phyloP scores from a whole-genome alignment of 202 grass and related monocot genomes.

The Elaeis oleifera region DNA sequence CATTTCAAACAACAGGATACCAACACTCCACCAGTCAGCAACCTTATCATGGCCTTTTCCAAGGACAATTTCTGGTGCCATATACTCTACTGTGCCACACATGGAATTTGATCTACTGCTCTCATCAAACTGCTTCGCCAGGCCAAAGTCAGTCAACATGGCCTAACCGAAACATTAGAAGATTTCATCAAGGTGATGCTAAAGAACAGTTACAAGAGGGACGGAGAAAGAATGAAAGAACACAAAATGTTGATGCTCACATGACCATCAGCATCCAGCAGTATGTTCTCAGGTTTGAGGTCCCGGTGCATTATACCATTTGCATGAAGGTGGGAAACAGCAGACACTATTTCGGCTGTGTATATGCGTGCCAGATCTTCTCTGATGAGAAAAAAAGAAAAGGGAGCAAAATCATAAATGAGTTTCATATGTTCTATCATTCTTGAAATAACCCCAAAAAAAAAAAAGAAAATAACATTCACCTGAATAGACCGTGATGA shows the following conservation, averaged over 20 bases:
- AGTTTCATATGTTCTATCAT: constrained; percentile 12
- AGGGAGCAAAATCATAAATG: not conserved
- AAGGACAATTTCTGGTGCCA: constrained; percentile 93
- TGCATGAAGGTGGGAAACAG: constrained; percentile 81
- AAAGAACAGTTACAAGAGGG: not conserved
- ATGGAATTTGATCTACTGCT: constrained; percentile 95
- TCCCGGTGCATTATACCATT: constrained; percentile 98
- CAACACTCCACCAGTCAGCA: constrained; percentile 99
- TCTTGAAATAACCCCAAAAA: not conserved
- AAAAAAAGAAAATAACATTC: constrained; percentile 17
- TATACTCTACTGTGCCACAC: constrained; percentile 90
- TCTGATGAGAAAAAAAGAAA: constrained; percentile 30
- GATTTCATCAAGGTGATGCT: not conserved
- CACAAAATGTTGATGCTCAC: constrained; percentile 31
- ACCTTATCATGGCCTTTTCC: constrained; percentile 93
- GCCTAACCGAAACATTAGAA: constrained; percentile 31
- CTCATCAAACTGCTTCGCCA: constrained; percentile 96
- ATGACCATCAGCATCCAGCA: constrained; percentile 84
- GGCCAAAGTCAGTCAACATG: constrained; percentile 92
- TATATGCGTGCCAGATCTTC: constrained; percentile 87
- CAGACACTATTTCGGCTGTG: constrained; percentile 86
- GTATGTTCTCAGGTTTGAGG: constrained; percentile 98
- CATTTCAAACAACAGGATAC: constrained; percentile 97
- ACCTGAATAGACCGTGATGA: constrained; percentile 96
- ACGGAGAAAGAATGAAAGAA: constrained; percentile 1